Base-by-base conservation (phyloP, 164 flowering plant species). In the Santalum album region DNA sequence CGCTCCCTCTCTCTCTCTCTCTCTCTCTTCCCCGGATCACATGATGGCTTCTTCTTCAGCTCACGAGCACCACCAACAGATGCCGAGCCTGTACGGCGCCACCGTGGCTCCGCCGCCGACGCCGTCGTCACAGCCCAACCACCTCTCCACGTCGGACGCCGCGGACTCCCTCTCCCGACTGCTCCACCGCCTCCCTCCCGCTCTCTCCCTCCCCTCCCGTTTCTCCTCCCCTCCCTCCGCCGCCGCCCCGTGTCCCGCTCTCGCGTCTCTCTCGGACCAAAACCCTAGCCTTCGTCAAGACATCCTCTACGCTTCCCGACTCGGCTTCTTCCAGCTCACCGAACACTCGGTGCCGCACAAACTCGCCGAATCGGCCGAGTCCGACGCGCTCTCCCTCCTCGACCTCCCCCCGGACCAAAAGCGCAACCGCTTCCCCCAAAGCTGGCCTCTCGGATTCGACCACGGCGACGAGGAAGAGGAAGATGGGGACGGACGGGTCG, bases 91-190 rank as follows among this genome's bases (percentile, higher is more conserved):
- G 10, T 49, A 61, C 69, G 66, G 58, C 61, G 61, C 71, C 65
- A 73, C 85, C 58, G 67, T 77, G 20, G 87, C 89, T n/a, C 94
- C 94, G 9, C 94, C 94, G 15, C 94, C 94, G n/a, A 86, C 89
- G 1, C 89, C 94, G 0, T 77, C 86, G 6, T n/a, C 77, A 0
- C 76, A 69, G 4, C 38, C 81, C 21, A 59, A 39, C 62, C 53
- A 40, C 55, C 42, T 47, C 39, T 55, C 77, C 60, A 39, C 74
- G 18, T 61, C 80, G 4, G 45, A 42, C 14, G 66, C 81, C 24
- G 74, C 72, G 36, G 85, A 81, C 54, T 55, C 65, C 1, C 78
- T 86, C 49, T 72, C 84, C 12, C 58, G 55, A 11, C 73, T 86
- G 26, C 73, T 83, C 72, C 80, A 73, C 65, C 86, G 88, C 62